Percentiles rank a stretch among this genome's conserved stretches.
These are phyloP conservation scores for Ramalina peruviana DNA, from an alignment of 495 filamentous ascomycete genomes.

Conservation along the genomic window DNA sequence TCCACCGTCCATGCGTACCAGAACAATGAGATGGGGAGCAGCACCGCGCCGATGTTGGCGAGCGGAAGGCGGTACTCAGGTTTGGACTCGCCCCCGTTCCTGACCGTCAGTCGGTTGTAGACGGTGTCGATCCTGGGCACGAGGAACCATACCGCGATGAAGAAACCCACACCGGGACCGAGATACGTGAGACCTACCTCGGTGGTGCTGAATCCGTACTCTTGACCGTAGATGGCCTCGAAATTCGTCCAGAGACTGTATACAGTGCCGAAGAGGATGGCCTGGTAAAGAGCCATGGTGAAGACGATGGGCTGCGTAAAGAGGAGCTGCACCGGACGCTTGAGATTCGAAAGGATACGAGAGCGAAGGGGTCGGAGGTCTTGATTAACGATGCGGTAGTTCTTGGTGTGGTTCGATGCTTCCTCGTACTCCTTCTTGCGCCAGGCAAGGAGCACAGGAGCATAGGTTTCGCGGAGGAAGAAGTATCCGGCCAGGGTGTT, in stretches of 20 bases:
- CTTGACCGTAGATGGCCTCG: constrained; percentile 30
- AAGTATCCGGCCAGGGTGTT: constrained; percentile 35
- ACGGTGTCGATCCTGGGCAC: constrained; percentile 27
- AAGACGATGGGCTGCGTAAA: constrained; percentile 47
- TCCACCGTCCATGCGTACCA: constrained; percentile 57
- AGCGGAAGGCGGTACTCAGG: constrained; percentile 32
- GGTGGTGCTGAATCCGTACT: constrained; percentile 33
- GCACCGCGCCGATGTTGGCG: constrained; percentile 30
- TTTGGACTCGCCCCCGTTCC: constrained; percentile 18
- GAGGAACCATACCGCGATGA: constrained; percentile 25
- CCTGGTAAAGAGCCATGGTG: constrained; percentile 41
- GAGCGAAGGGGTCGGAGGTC: constrained; percentile 14
- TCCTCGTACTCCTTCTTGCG: constrained; percentile 10
- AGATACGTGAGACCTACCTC: constrained; percentile 46
- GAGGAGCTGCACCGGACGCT: constrained; percentile 44
- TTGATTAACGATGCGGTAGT: constrained; percentile 13
- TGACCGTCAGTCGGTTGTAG: constrained; percentile 19
- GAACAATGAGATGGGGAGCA: constrained; percentile 41
- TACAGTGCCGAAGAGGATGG: constrained; percentile 45
- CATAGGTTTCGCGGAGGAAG: constrained; percentile 61
- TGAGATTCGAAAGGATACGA: constrained; percentile 14
- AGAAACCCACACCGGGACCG: constrained; percentile 45
- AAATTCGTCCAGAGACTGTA: constrained; percentile 49
- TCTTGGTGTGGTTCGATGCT: neutral
- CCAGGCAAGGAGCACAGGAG: constrained; percentile 22